Conservation (phyloP, 148 eudicot species). For the Heliamphora exappendiculata region DNA sequence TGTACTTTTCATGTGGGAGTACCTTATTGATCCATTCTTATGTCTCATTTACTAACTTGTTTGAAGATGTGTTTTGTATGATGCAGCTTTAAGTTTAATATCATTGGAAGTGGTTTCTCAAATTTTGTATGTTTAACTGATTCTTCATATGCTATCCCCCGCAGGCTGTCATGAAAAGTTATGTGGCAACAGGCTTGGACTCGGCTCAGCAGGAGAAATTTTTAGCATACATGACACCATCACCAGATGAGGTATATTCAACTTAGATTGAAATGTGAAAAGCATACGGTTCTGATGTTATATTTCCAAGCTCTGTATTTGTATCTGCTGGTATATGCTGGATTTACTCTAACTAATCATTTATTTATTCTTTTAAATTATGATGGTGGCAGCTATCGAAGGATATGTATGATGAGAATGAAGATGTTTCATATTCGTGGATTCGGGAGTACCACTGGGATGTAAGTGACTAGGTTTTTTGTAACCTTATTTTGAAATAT, state of each 20-base stretch:
- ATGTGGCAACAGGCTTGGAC: slow-evolving; percentile 49
- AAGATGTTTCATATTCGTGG: slow-evolving; percentile 82
- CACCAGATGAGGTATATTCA: slow-evolving; percentile 59
- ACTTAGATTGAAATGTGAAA: neutral
- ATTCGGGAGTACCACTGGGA: slow-evolving; percentile 97
- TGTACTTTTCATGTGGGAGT: too few relatives aligned
- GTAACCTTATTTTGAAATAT: neutral
- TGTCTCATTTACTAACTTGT: too few relatives aligned
- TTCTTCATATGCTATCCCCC: slow-evolving; percentile 6
- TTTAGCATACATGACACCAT: slow-evolving; percentile 93
- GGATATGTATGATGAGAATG: slow-evolving; percentile 78
- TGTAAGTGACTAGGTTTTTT: slow-evolving; percentile 39
- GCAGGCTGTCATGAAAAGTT: slow-evolving; percentile 96
- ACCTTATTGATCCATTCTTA: too few relatives aligned
- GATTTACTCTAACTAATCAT: neutral
- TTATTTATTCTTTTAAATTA: neutral
- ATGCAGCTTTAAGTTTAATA: too few relatives aligned
- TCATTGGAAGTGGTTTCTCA: too few relatives aligned
- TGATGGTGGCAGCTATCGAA: slow-evolving; percentile 63
- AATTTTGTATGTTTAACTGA: neutral
- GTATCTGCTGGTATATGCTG: neutral
- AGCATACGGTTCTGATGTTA: neutral
- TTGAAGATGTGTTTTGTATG: too few relatives aligned
- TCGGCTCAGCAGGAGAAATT: slow-evolving; percentile 63
- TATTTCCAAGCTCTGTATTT: neutral